These are phyloP conservation scores for Lipomyces kockii DNA, from an alignment of 805 yeast genomes.

Conservation along the genomic window DNA sequence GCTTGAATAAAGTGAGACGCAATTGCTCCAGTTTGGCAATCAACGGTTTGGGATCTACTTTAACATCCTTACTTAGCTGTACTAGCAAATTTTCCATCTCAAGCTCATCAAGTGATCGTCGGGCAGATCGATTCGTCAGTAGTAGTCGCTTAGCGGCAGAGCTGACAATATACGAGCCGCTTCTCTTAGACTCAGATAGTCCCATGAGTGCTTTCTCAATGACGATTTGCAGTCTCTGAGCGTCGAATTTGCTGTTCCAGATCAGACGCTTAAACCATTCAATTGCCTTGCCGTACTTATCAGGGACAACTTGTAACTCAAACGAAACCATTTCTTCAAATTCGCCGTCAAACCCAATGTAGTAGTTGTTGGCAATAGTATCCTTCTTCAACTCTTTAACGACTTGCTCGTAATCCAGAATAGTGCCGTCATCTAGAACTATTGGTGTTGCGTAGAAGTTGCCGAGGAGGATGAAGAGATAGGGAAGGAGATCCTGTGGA, in stretches of 20 bases:
- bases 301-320: constrained; percentile 61
- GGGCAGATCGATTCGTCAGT: constrained; percentile 62
- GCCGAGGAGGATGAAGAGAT: constrained; percentile 63
- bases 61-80: constrained; percentile 53
- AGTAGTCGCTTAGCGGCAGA: constrained; percentile 61
- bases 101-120: constrained; percentile 67
- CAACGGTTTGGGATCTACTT: constrained; percentile 51
- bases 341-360: constrained; percentile 61
- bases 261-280: constrained; percentile 75
- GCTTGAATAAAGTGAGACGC: constrained; percentile 51
- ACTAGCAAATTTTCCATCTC: constrained; percentile 62
- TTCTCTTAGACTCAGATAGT: constrained; percentile 66
- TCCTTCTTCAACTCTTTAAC: constrained; percentile 73
- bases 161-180: constrained; percentile 65
- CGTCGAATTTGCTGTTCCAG: constrained; percentile 71
- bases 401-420: constrained; percentile 74
- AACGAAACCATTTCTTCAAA: constrained; percentile 71
- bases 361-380: constrained; percentile 59
- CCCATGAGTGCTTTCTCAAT: constrained; percentile 64
- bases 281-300: constrained; percentile 69
- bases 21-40: constrained; percentile 54
- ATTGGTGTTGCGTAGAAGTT: constrained; percentile 77
- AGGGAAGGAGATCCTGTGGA: constrained; percentile 61
- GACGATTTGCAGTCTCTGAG: constrained; percentile 67
- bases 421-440: constrained; percentile 60